A percentile compares a stretch with the other conserved stretches of the same genome.
These are phyloP conservation scores for Zalaria sp. DNA, from an alignment of 2,329 filamentous ascomycete genomes.

Conservation along the genomic window DNA sequence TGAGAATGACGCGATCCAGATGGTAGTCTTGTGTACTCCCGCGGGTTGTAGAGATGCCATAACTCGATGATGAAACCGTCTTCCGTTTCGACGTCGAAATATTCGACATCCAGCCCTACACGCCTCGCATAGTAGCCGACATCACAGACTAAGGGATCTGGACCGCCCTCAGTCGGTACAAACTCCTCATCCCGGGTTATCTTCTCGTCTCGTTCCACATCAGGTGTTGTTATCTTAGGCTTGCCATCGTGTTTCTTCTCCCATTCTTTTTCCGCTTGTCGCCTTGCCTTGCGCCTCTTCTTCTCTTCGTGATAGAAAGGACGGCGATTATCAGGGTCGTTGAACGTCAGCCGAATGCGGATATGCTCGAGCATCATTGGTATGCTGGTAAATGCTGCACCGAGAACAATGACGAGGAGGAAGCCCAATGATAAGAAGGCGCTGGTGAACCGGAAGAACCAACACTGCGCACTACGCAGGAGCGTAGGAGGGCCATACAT, in stretches of 20 bases:
- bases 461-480: conserved; percentile 50
- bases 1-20: conserved; percentile 37
- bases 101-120: conserved; percentile 75
- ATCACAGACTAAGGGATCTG: conserved; percentile 65
- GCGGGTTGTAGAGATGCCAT: conserved; percentile 81
- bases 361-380: conserved; percentile 35
- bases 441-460: conserved; percentile 51
- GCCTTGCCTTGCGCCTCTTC: conserved; percentile 41
- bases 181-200: conserved; percentile 40
- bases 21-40: conserved; percentile 45
- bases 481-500: conserved; percentile 63
- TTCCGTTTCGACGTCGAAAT: conserved; percentile 75
- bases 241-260: conserved; percentile 19
- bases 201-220: conserved; percentile 21
- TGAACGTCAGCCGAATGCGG: conserved; percentile 41
- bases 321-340: conserved; percentile 44
- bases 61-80: conserved; percentile 84
- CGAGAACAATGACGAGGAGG: conserved; percentile 59
- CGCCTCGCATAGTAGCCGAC: conserved; percentile 74
- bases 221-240: conserved; percentile 31
- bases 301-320: conserved; percentile 64
- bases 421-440: conserved; percentile 68
- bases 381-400: conserved; percentile 55
- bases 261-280: conserved; percentile 51
- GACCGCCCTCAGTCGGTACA: conserved; percentile 63